Evolutionary conservation across 108 stramenopile species (phyloP).

Genomic region (Cyclotella atomus): DNA sequence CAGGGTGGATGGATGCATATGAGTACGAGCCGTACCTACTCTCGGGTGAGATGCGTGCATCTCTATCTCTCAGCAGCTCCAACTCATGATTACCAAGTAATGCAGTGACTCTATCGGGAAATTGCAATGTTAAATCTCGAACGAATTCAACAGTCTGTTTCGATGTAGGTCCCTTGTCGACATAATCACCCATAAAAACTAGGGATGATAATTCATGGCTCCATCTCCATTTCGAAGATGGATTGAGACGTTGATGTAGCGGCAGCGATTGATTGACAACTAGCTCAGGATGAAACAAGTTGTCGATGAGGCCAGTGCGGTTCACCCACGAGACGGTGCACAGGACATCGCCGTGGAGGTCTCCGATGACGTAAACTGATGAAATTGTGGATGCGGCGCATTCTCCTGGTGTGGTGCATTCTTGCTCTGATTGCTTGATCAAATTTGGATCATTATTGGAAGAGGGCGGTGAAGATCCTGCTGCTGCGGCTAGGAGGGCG

Average conservation of each 20-base stretch:
- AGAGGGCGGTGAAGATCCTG: neutral
- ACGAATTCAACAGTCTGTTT: constrained; percentile 62
- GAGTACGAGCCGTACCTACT: constrained; percentile 43
- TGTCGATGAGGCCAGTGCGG: constrained; percentile 51
- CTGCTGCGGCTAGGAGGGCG: neutral
- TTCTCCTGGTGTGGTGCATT: neutral
- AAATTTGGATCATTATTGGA: neutral
- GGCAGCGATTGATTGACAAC: neutral
- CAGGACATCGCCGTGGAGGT: constrained; percentile 62
- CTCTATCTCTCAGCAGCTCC: constrained; percentile 59
- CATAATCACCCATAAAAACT: constrained; percentile 72
- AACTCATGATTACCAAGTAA: constrained; percentile 73
- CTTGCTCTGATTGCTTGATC: neutral
- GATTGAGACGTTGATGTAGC: constrained; percentile 25
- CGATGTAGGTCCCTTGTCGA: constrained; percentile 70
- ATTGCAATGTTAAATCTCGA: constrained; percentile 44
- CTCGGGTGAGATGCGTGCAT: constrained; percentile 24
- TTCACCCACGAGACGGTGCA: constrained; percentile 61
- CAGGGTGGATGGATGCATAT: constrained; percentile 63
- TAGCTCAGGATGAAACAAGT: constrained; percentile 18
- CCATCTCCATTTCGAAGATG: constrained; percentile 46
- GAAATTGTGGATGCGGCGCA: constrained; percentile 16
- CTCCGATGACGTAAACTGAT: constrained; percentile 59
- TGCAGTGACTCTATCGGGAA: constrained; percentile 54
- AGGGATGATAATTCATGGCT: constrained; percentile 29